Evolutionary conservation across 441 rosid genomes (phyloP).

Genomic region (Gossypium gossypioides): DNA sequence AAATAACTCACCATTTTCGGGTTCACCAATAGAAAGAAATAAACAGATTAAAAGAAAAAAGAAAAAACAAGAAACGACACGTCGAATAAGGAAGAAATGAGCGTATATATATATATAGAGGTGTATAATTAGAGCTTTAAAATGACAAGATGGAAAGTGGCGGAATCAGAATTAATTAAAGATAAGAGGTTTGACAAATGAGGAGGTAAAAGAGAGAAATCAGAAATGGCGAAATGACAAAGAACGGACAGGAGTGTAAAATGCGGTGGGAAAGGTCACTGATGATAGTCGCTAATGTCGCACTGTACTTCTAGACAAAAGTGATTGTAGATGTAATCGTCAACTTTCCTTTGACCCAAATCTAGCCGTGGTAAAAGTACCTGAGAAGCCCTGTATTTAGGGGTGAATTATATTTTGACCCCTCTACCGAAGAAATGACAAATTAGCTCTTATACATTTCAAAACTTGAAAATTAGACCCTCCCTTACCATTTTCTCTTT

Average conservation of each 20-base stretch:
- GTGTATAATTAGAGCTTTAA: not conserved
- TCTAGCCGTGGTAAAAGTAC: too few species aligned
- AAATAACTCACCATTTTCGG: slow-evolving; percentile 2
- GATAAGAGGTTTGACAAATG: not conserved
- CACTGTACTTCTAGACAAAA: too few species aligned
- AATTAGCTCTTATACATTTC: too few species aligned
- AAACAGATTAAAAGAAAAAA: not conserved
- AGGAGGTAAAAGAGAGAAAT: not conserved
- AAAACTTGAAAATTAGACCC: too few species aligned
- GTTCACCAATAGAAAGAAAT: not conserved
- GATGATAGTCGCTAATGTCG: not conserved
- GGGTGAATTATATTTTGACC: too few species aligned
- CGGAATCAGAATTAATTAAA: not conserved
- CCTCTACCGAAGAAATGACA: too few species aligned
- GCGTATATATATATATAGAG: not conserved
- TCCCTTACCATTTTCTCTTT: too few species aligned
- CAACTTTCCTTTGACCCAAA: not conserved
- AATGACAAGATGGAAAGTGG: not conserved
- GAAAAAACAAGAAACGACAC: not conserved
- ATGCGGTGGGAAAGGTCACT: slow-evolving; percentile 18
- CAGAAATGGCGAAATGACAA: not conserved
- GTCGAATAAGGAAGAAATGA: not conserved
- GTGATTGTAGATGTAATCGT: not conserved
- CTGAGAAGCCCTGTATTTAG: too few species aligned
- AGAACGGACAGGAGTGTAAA: slow-evolving; percentile 14